A percentile compares a stretch with the other conserved stretches of the same genome.
Evolutionary conservation across 2,329 filamentous ascomycete species (phyloP).

Genomic region (Chrysoporthe cubensis): DNA sequence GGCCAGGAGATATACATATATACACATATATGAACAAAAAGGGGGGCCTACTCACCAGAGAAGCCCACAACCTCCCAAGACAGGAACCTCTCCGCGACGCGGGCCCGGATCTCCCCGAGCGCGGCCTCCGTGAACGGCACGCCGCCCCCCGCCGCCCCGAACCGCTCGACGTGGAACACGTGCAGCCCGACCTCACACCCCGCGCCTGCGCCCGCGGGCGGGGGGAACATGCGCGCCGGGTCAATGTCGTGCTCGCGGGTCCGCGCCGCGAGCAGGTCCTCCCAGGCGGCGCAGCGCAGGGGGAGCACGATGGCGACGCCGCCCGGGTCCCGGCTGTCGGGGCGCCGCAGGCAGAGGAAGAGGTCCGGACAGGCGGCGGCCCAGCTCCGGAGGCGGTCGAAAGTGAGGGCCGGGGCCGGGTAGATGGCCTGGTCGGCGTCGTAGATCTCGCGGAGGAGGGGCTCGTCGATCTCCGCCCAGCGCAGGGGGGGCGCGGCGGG

Average conservation of each 20-base stretch:
- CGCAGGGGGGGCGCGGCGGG: not conserved
- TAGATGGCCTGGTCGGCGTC: slow-evolving; percentile 27
- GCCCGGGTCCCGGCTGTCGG: not conserved
- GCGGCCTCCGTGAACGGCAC: slow-evolving; percentile 13
- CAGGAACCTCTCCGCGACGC: not conserved
- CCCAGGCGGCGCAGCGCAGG: slow-evolving; percentile 16
- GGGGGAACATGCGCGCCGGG: slow-evolving; percentile 18
- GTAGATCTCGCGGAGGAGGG: slow-evolving; percentile 20
- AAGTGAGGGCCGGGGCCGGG: slow-evolving; percentile 18
- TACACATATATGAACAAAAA: not conserved
- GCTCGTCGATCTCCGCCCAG: slow-evolving; percentile 20
- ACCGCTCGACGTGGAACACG: slow-evolving; percentile 25
- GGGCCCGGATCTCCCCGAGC: slow-evolving; percentile 19
- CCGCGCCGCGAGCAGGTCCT: not conserved
- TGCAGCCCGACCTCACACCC: slow-evolving; percentile 18
- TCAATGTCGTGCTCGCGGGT: slow-evolving; percentile 25
- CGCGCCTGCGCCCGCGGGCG: not conserved
- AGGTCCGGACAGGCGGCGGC: slow-evolving; percentile 17
- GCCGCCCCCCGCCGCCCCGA: not conserved
- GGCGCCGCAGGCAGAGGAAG: slow-evolving; percentile 11
- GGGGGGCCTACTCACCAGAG: slow-evolving; percentile 15
- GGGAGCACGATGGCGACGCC: slow-evolving; percentile 23
- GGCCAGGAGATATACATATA: not conserved
- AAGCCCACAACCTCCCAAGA: slow-evolving; percentile 19
- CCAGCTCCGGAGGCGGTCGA: slow-evolving; percentile 24